Evolutionary conservation across 768 basidiomycete genomes (phyloP), one percentile per base, ranked within the genome.

Genomic region (Glaciozyma martinii): DNA sequence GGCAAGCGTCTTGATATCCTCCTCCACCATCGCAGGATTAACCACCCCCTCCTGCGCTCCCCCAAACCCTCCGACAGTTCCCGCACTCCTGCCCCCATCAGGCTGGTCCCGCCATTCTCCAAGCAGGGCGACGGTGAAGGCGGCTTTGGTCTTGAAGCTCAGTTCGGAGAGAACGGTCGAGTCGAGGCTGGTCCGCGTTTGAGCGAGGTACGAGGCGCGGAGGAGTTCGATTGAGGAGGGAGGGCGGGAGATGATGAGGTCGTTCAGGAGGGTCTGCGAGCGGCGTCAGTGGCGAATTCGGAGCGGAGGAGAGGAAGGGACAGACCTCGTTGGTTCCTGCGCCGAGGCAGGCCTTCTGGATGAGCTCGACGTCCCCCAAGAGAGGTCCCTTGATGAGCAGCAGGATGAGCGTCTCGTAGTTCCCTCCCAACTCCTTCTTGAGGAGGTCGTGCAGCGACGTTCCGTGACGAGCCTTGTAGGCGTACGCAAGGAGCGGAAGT

Each of bases 181-280:
- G 29, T 69, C 59, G 21, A 73, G 52, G 25, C 62, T 56, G 30
- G 19, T 23, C 44, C 62, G 43, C 63, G 62, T 66, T 16, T 63
- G 25, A 1, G 62, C 60, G 23, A 56, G 43, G 62, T 65, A 73
- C 23, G 65, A 65, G 1, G 61, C 32, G 44, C 68, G 66, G 56
- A 73, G 66, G 29, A 68, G 56, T 4, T 49, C 37, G 33, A 78
- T 76, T 66, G 78, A 77, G 47, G 74, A 66, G 60, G 78, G 78
- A 5, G 75, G 72, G 54, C 78, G 65, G 7, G 73, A 68, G 33
- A 78, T 69, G 25, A 78, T 55, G 46, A 78, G 30, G 60, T 78
- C 77, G 56, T 71, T 77, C 23, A 78, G 70, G 6, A 78, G 67
- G 59, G 72, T 74, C 60, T 78, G 55, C 21, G 32, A 4, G 21